Evolutionary conservation across 345 rosid genomes (phyloP).

Genomic region (Triadica sebifera): DNA sequence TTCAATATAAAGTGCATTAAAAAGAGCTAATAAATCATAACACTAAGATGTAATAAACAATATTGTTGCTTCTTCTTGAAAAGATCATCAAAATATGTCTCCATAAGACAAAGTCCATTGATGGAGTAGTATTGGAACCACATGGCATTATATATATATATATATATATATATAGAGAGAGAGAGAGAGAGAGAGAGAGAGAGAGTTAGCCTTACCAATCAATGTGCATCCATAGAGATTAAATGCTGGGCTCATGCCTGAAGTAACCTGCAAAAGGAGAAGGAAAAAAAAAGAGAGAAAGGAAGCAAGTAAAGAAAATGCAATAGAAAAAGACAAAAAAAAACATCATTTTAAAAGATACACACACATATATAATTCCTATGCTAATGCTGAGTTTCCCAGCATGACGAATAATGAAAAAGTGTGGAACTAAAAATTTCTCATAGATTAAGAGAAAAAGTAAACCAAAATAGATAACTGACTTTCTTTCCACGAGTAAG

Average conservation of each 20-base stretch:
- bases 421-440: neutral
- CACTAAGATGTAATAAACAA: neutral
- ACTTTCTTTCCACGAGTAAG: slow-evolving; percentile 91
- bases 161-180: too few species aligned
- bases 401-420: neutral
- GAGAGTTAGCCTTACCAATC: slow-evolving; percentile 54
- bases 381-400: neutral
- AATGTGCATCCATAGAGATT: slow-evolving; percentile 84
- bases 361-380: neutral
- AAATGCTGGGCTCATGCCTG: slow-evolving; percentile 96
- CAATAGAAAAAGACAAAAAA: neutral
- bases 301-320: neutral
- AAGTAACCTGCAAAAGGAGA: slow-evolving; percentile 58
- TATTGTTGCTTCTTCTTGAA: neutral
- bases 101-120: slow-evolving; percentile 2
- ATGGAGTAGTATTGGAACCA: neutral
- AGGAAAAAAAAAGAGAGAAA: neutral
- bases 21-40: neutral
- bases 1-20: slow-evolving; percentile 10
- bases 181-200: slow-evolving; percentile 1
- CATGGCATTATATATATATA: neutral
- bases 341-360: neutral
- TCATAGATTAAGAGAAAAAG: neutral
- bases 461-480: neutral
- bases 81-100: neutral